Conservation (phyloP, 2,329 filamentous ascomycete species). For the Cladorrhinum sp. region DNA sequence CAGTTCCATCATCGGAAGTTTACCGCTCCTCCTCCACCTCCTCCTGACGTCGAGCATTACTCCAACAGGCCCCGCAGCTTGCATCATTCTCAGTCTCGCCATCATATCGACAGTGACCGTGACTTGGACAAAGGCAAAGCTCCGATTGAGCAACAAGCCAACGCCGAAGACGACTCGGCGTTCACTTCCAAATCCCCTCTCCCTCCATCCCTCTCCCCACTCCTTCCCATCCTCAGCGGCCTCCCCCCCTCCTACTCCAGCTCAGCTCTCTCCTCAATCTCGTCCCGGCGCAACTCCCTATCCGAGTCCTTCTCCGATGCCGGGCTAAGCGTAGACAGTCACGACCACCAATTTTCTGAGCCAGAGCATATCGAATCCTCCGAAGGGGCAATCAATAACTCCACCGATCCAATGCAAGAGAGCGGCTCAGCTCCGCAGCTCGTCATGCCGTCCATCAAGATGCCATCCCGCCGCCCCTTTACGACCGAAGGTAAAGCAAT, state of each 20-base stretch:
- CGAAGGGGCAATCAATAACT: neutral
- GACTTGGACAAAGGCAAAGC: constrained; percentile 4
- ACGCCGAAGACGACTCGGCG: neutral
- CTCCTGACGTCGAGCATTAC: neutral
- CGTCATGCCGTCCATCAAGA: constrained; percentile 95
- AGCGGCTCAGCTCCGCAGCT: constrained; percentile 65
- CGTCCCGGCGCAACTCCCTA: constrained; percentile 51
- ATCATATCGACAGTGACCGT: constrained; percentile 11
- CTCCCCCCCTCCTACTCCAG: constrained; percentile 37
- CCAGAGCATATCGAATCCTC: constrained; percentile 16
- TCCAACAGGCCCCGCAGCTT: neutral
- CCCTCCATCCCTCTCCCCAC: constrained; percentile 47
- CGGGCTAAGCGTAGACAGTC: constrained; percentile 32
- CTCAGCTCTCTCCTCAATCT: constrained; percentile 36
- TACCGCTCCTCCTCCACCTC: neutral
- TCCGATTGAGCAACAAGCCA: neutral
- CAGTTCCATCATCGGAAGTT: neutral
- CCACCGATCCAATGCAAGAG: constrained; percentile 39
- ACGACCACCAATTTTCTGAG: constrained; percentile 47
- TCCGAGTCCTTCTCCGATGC: constrained; percentile 43
- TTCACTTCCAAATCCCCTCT: constrained; percentile 25
- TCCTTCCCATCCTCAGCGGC: constrained; percentile 34
- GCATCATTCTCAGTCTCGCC: constrained; percentile 1
- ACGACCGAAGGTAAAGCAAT: constrained; percentile 81
- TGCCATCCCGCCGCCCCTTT: constrained; percentile 86